A percentile compares a stretch with the other conserved stretches of the same genome.
Conservation (phyloP, 2,329 filamentous ascomycete species). For the Xylariales sp. region DNA sequence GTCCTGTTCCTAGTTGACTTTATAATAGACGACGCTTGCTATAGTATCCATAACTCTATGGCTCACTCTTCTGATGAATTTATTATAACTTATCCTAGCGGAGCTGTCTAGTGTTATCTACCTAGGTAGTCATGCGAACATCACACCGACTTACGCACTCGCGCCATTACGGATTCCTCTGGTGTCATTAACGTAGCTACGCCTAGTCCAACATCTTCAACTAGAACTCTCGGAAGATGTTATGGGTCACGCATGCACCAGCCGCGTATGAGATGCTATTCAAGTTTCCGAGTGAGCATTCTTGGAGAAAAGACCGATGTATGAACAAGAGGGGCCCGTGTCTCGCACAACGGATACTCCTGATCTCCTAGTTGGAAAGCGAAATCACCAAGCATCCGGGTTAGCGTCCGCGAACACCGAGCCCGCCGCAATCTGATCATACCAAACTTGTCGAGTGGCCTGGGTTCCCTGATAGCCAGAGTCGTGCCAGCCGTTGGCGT, state of each 20-base stretch:
- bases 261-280: neutral
- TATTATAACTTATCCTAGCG: neutral
- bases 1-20: too few relatives aligned
- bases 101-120: neutral
- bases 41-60: too few relatives aligned
- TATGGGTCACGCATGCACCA: too few relatives aligned
- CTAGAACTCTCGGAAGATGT: neutral
- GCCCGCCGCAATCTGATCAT: slow-evolving; percentile 60
- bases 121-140: neutral
- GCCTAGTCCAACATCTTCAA: neutral
- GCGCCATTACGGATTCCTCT: neutral
- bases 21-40: too few relatives aligned
- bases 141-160: neutral
- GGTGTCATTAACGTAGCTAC: neutral
- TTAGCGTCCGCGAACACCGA: slow-evolving; percentile 55
- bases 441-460: slow-evolving; percentile 59
- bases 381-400: slow-evolving; percentile 42
- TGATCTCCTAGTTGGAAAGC: neutral
- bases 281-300: neutral
- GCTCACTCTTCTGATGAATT: neutral
- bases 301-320: neutral
- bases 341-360: neutral
- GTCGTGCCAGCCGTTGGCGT: slow-evolving; percentile 63
- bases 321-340: neutral
- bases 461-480: slow-evolving; percentile 45